phyloP scores from a whole-genome alignment of 129 eudicot species.

The Kitagawia praeruptora region DNA sequence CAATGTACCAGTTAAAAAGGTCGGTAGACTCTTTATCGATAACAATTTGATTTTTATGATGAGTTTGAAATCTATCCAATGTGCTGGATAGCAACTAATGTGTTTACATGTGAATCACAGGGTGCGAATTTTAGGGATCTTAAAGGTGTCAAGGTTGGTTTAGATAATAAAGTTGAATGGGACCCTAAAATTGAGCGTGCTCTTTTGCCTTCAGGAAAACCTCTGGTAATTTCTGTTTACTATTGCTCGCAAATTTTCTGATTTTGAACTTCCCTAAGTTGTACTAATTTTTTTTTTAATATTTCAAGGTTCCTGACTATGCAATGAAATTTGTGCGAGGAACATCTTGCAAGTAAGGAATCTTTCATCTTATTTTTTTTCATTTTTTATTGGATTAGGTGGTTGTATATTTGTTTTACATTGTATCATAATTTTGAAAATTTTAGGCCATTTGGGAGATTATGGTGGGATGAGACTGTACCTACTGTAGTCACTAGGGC shows the following conservation, averaged over 20 bases:
- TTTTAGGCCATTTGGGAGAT: constrained; percentile 50
- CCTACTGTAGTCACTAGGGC: constrained; percentile 84
- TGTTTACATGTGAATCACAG: constrained; percentile 17
- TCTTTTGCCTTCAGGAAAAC: constrained; percentile 46
- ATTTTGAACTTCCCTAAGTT: background rate
- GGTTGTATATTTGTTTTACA: background rate
- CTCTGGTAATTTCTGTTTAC: constrained; percentile 37
- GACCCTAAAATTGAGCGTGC: constrained; percentile 50
- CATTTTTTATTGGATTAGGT: background rate
- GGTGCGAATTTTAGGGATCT: constrained; percentile 80
- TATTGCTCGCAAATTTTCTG: background rate
- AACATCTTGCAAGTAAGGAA: constrained; percentile 53
- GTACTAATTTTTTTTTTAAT: background rate
- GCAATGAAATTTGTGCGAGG: constrained; percentile 61
- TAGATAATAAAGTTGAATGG: constrained; percentile 49
- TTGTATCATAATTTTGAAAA: too few relatives aligned
- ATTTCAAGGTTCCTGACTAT: constrained; percentile 67
- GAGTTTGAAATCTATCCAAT: background rate
- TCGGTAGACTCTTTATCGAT: background rate
- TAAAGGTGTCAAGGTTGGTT: constrained; percentile 38
- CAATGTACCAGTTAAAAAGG: constrained; percentile 71
- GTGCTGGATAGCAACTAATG: background rate
- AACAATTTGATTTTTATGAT: background rate
- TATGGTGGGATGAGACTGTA: constrained; percentile 35
- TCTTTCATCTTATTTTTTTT: background rate